Evolutionary conservation across 2,329 filamentous ascomycete genomes (phyloP).

Genomic region (Pezicula carpinea): DNA sequence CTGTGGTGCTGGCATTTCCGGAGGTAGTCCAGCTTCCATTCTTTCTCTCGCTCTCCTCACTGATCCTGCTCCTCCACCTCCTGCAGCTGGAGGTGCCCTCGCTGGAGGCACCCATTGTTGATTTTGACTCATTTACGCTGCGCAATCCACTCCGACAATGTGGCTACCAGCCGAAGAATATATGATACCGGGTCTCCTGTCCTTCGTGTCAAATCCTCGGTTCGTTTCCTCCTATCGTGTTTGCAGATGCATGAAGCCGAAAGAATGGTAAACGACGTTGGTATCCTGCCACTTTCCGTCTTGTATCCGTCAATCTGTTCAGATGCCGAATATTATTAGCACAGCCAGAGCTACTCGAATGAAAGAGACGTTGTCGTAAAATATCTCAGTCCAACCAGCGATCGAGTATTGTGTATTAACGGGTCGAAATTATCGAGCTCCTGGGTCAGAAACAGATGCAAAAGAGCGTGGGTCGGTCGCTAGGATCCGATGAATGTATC

Average conservation of each 20-base stretch:
- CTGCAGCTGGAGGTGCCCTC: constrained; percentile 6
- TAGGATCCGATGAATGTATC: constrained; percentile 21
- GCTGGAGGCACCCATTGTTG: constrained; percentile 20
- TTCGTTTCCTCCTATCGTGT: constrained; percentile 18
- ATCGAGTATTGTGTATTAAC: neutral
- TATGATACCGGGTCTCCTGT: constrained; percentile 6
- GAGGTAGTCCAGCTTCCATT: constrained; percentile 37
- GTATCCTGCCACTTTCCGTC: constrained; percentile 8
- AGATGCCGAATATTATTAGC: neutral
- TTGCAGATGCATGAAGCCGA: constrained; percentile 29
- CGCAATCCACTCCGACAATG: neutral
- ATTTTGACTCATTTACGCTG: constrained; percentile 22
- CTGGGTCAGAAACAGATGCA: constrained; percentile 15
- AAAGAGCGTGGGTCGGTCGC: constrained; percentile 26
- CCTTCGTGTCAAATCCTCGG: constrained; percentile 17
- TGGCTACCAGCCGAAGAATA: neutral
- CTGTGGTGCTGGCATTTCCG: constrained; percentile 20
- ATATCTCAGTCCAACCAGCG: neutral
- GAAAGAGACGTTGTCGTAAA: neutral
- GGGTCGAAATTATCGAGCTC: constrained; percentile 17
- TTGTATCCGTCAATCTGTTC: neutral
- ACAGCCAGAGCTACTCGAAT: neutral
- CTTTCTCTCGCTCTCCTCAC: constrained; percentile 51
- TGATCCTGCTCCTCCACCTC: constrained; percentile 36
- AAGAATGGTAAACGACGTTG: constrained; percentile 12